Evolutionary conservation across 352 stramenopile species (phyloP), one percentile per base, ranked within the genome.

Genomic region (Globisporangium megalacanthum): DNA sequence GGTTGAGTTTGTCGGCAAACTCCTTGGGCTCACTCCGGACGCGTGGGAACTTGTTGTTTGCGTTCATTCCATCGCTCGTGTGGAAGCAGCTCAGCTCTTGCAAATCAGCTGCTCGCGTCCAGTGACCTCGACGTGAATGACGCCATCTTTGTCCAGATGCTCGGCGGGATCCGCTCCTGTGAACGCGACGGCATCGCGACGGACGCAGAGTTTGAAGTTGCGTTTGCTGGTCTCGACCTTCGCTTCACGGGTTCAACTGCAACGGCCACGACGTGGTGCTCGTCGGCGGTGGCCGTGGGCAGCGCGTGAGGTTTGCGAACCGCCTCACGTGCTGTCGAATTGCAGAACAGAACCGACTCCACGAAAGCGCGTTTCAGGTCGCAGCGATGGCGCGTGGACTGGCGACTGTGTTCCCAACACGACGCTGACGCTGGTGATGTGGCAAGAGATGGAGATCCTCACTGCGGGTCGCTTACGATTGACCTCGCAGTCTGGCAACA

Each of bases 31-130:
- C 89, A 17, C 72, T 98, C 29, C 90, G 94, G 19, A 96, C 92
- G 6, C 89, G 88, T 31, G 89, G 93, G 7, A 92, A 97, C 52
- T 94, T 98, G 19, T 88, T 88, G 11, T 95, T 98, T 45, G 87
- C 92, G 50, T 78, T 98, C 20, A n/a, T n/a, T n/a, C 89, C 91
- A 25, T 88, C 91, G 17, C 69, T 98, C 8, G 91, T 98, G 58
- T 98, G 94, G 94, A 98, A 98, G 70, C 72, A 94, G 46, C 65
- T 98, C 22, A n/a, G n/a, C n/a, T n/a, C n/a, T 69, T 97, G 20
- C 68, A 78, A n/a, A n/a, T 6, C 73, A 97, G 52, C 73, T 86
- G 13, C 70, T 97, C 8, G 79, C 78, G 17, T 68, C 71, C 14
- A 68, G 72, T 13, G 94, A 98, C 66, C 69, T 98, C 9, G 86